Percentiles rank a stretch among this genome's conserved stretches.
These are phyloP conservation scores for Dioszegia hungarica DNA, from an alignment of 768 basidiomycete species.

Conservation along the genomic window DNA sequence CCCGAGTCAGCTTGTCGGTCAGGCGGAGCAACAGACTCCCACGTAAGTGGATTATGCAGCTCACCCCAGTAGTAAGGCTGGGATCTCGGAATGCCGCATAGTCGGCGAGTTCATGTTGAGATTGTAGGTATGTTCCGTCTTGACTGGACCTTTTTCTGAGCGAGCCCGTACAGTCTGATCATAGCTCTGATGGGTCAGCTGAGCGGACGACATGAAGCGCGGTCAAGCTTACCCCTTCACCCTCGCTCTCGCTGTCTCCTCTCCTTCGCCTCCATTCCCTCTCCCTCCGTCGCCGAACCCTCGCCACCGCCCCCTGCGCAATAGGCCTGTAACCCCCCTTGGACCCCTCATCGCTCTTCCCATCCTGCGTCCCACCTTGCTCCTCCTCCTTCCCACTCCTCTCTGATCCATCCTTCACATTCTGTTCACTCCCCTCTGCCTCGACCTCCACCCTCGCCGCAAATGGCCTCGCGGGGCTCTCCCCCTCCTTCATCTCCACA, in stretches of 20 bases:
- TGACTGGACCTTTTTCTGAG: neutral
- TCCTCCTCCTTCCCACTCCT: slow-evolving; percentile 1
- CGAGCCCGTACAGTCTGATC: neutral
- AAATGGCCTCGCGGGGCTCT: slow-evolving; percentile 12
- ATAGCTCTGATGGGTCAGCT: neutral
- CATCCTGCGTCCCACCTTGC: slow-evolving; percentile 7
- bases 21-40: too few relatives aligned
- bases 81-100: slow-evolving; percentile 50
- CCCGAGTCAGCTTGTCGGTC: slow-evolving; percentile 10
- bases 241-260: slow-evolving; percentile 6
- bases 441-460: neutral
- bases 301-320: slow-evolving; percentile 22
- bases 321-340: slow-evolving; percentile 13
- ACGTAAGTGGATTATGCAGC: too few relatives aligned
- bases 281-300: slow-evolving; percentile 28
- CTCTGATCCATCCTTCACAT: too few relatives aligned
- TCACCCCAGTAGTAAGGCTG: slow-evolving; percentile 81
- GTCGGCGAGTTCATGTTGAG: slow-evolving; percentile 36
- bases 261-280: slow-evolving; percentile 12
- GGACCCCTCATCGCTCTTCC: neutral
- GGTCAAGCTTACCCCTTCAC: slow-evolving; percentile 5
- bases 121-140: slow-evolving; percentile 36
- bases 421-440: neutral
- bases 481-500: slow-evolving; percentile 31
- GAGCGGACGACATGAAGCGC: neutral